Evolutionary conservation across 257 asterid genomes (phyloP).

Genomic region (Solanum chilense): DNA sequence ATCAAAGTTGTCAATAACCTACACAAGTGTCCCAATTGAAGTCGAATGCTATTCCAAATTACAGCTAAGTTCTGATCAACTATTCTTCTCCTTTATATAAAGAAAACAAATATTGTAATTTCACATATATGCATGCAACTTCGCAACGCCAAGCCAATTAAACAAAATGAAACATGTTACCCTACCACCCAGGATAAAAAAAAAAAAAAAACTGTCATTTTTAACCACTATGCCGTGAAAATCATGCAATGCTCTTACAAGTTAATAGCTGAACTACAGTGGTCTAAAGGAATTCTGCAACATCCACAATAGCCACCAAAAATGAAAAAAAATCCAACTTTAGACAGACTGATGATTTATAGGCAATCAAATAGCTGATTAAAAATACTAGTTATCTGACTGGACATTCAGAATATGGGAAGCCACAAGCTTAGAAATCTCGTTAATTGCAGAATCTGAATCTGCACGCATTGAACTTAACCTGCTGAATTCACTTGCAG

Average conservation of each 20-base stretch:
- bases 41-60: not conserved
- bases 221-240: not conserved
- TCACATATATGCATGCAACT: not conserved
- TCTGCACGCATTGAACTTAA: conserved; percentile 22
- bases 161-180: not conserved
- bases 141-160: not conserved
- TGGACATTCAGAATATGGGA: conserved; percentile 44
- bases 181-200: not conserved
- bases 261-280: not conserved
- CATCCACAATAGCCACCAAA: not conserved
- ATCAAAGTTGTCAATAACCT: not conserved
- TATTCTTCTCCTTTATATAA: not conserved
- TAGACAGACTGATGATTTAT: not conserved
- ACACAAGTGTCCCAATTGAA: not conserved
- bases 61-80: not conserved
- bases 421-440: conserved; percentile 44
- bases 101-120: not conserved
- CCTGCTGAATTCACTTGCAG: conserved; percentile 58
- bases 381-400: conserved; percentile 37
- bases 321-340: not conserved
- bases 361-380: not conserved
- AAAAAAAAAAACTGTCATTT: not conserved
- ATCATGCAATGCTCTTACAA: not conserved
- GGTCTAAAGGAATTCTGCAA: not conserved
- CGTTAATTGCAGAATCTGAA: conserved; percentile 34